Evolutionary conservation across 768 basidiomycete genomes (phyloP).

Genomic region (Phylloporus sp.): DNA sequence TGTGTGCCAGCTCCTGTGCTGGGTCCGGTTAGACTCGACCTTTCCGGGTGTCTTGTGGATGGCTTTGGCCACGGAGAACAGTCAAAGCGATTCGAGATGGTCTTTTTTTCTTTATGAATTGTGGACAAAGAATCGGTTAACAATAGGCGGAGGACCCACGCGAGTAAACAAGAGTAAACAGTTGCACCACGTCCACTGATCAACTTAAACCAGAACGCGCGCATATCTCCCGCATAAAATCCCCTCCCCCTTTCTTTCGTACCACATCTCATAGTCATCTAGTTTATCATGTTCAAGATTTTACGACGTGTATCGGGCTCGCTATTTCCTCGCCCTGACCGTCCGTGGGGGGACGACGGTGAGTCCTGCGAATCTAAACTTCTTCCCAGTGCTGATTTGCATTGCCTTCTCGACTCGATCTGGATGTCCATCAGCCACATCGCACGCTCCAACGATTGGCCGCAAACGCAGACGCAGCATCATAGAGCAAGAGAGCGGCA

Average conservation of each 20-base stretch:
- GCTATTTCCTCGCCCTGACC: conserved; percentile 64
- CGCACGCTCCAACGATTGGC: conserved; percentile 65
- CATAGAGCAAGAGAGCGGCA: conserved; percentile 37
- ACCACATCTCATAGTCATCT: background rate
- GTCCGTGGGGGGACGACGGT: conserved; percentile 78
- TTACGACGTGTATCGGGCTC: conserved; percentile 67
- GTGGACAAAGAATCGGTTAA: background rate
- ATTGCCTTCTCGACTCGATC: conserved; percentile 8
- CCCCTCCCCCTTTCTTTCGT: background rate
- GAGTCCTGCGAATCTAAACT: conserved; percentile 27
- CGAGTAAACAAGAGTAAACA: conserved; percentile 27
- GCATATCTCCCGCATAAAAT: conserved; percentile 10
- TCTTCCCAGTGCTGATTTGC: conserved; percentile 9
- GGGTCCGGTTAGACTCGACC: background rate
- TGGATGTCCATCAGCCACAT: conserved; percentile 48
- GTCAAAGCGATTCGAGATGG: background rate
- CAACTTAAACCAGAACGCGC: background rate
- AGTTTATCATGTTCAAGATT: conserved; percentile 52
- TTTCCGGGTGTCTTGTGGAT: too few relatives aligned
- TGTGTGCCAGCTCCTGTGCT: too few relatives aligned
- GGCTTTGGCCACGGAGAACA: background rate
- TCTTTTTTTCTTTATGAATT: background rate
- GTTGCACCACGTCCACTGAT: background rate
- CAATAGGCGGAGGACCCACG: background rate
- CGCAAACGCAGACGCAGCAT: conserved; percentile 60